A percentile compares a stretch with the other conserved stretches of the same genome.
These are phyloP conservation scores for Penicillium taxi DNA, from an alignment of 495 filamentous ascomycete genomes.

Conservation along the genomic window DNA sequence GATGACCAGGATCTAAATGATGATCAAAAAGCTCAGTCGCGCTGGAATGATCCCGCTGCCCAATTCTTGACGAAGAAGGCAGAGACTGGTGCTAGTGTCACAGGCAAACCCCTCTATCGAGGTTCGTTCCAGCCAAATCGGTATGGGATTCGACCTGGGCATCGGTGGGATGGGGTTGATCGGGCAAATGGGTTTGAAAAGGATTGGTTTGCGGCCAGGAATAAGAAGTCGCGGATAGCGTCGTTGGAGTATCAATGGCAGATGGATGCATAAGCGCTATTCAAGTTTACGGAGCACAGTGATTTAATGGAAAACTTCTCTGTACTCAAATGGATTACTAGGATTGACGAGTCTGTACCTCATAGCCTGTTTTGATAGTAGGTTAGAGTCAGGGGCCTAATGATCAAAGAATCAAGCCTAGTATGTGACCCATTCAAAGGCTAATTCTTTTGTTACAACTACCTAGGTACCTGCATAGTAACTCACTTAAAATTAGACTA, in stretches of 20 bases:
- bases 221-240: constrained; percentile 61
- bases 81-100: constrained; percentile 34
- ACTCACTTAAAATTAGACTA: no score
- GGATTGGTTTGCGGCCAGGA: constrained; percentile 84
- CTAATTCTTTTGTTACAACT: no score
- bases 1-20: constrained; percentile 82
- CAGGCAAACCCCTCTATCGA: constrained; percentile 68
- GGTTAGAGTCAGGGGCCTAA: no score
- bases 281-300: no score
- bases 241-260: constrained; percentile 89
- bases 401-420: no score
- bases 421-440: no score
- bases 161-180: constrained; percentile 97
- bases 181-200: constrained; percentile 88
- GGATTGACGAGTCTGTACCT: no score
- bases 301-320: no score
- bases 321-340: no score
- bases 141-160: constrained; percentile 86
- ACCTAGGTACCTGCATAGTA: no score
- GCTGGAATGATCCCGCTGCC: constrained; percentile 94
- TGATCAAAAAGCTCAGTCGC: constrained; percentile 61
- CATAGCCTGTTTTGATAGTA: no score
- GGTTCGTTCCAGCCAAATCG: constrained; percentile 81
- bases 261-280: constrained; percentile 65
- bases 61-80: constrained; percentile 58